phyloP scores from a whole-genome alignment of 2,329 filamentous ascomycete genomes.

The Xylariaceae sp. region DNA sequence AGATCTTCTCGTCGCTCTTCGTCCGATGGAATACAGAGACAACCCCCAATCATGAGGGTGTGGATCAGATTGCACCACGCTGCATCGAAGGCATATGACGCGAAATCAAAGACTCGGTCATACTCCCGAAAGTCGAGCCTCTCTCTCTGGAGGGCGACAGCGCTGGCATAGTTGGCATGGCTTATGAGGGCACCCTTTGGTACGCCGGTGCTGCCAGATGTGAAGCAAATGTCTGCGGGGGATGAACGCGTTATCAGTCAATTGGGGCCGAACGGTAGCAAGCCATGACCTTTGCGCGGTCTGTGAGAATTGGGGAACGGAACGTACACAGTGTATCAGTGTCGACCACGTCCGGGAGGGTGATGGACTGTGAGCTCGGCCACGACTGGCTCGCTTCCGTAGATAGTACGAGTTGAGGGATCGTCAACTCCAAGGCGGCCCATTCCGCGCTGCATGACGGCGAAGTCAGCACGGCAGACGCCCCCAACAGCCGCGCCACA shows the following conservation, averaged over 20 bases:
- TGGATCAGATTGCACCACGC: slow-evolving; percentile 1
- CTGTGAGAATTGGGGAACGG: too few species aligned
- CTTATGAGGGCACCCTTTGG: slow-evolving; percentile 5
- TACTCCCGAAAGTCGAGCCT: not conserved
- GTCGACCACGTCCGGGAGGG: not conserved
- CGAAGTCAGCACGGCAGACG: not conserved
- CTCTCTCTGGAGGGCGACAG: slow-evolving; percentile 1
- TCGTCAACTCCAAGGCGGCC: not conserved
- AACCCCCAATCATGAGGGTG: not conserved
- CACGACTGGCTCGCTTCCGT: not conserved
- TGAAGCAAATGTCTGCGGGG: slow-evolving; percentile 8
- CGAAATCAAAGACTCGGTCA: slow-evolving; percentile 3
- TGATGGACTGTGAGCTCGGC: not conserved
- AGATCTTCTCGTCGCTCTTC: not conserved
- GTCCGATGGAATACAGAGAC: slow-evolving; percentile 3
- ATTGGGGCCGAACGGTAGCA: too few species aligned
- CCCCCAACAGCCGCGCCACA: not conserved
- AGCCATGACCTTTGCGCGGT: too few species aligned
- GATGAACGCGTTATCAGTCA: too few species aligned
- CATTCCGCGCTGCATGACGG: not conserved
- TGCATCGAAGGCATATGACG: slow-evolving; percentile 2
- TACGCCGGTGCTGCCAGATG: slow-evolving; percentile 6
- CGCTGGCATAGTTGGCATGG: slow-evolving; percentile 2
- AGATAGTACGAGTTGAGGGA: not conserved
- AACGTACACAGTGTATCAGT: not conserved